A percentile compares a stretch with the other conserved stretches of the same genome.
These are phyloP conservation scores for Mollisia scopiformis DNA, from an alignment of 2,329 filamentous ascomycete species.

Conservation along the genomic window DNA sequence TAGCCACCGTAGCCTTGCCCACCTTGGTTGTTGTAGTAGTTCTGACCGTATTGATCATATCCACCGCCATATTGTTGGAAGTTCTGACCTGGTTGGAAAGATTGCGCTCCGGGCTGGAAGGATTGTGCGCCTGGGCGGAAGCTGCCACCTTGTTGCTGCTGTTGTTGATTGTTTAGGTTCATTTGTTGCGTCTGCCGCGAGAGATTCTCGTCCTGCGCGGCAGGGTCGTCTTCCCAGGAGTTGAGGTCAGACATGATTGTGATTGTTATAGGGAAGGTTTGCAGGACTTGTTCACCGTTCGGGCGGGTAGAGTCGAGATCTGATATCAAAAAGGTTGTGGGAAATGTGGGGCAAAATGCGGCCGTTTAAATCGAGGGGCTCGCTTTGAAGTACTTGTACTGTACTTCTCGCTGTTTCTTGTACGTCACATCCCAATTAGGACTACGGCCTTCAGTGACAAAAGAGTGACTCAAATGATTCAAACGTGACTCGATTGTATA, in stretches of 20 bases:
- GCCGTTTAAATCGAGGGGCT: neutral
- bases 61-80: conserved; percentile 63
- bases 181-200: conserved; percentile 77
- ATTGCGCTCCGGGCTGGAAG: conserved; percentile 73
- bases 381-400: neutral
- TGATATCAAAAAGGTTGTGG: conserved; percentile 5
- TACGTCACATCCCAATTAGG: neutral
- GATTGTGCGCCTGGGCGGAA: conserved; percentile 71
- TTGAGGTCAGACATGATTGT: conserved; percentile 81
- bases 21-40: conserved; percentile 56
- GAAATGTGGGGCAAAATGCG: neutral
- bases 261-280: conserved; percentile 12
- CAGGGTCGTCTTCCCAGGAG: conserved; percentile 91
- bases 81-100: conserved; percentile 73
- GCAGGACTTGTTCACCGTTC: neutral
- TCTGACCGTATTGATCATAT: conserved; percentile 57
- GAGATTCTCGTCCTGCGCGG: conserved; percentile 76
- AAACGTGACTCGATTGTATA: conserved; percentile 7
- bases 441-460: neutral
- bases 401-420: neutral
- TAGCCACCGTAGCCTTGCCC: conserved; percentile 58
- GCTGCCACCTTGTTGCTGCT: conserved; percentile 45
- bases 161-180: conserved; percentile 64
- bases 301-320: neutral
- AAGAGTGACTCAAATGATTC: conserved; percentile 6